Evolutionary conservation across 2,329 filamentous ascomycete species (phyloP).

Genomic region (Pseudogymnoascus sp.): DNA sequence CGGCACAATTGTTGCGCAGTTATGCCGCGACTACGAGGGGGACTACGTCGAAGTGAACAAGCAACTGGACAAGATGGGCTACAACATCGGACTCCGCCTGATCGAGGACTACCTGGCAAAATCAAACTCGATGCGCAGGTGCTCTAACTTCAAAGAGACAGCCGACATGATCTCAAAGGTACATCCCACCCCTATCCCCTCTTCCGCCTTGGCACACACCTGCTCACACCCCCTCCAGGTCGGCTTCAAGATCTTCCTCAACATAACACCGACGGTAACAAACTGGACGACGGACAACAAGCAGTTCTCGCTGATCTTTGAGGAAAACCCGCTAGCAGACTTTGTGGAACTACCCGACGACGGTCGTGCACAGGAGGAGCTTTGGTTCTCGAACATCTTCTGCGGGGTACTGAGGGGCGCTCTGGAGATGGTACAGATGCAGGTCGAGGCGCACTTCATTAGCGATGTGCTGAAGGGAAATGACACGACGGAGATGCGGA

Average conservation of each 20-base stretch:
- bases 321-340: constrained; percentile 93
- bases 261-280: constrained; percentile 85
- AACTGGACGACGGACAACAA: constrained; percentile 97
- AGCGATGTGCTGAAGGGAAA: constrained; percentile 89
- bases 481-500: constrained; percentile 94
- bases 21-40: constrained; percentile 92
- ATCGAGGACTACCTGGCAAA: constrained; percentile 98
- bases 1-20: constrained; percentile 90
- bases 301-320: constrained; percentile 91
- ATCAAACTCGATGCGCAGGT: constrained; percentile 80
- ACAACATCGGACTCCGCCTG: constrained; percentile 91
- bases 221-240: constrained; percentile 46
- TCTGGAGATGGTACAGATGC: constrained; percentile 99
- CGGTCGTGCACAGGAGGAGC: constrained; percentile 85
- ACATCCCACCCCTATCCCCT: constrained; percentile 10
- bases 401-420: constrained; percentile 87
- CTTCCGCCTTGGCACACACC: not conserved
- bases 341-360: constrained; percentile 97
- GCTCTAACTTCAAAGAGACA: constrained; percentile 88
- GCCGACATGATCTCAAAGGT: constrained; percentile 95
- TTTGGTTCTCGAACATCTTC: constrained; percentile 98
- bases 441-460: constrained; percentile 93
- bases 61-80: constrained; percentile 97
- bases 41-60: constrained; percentile 96
- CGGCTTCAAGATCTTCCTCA: constrained; percentile 98